phyloP scores from a whole-genome alignment of 257 asterid species.

The Plantago ovata region DNA sequence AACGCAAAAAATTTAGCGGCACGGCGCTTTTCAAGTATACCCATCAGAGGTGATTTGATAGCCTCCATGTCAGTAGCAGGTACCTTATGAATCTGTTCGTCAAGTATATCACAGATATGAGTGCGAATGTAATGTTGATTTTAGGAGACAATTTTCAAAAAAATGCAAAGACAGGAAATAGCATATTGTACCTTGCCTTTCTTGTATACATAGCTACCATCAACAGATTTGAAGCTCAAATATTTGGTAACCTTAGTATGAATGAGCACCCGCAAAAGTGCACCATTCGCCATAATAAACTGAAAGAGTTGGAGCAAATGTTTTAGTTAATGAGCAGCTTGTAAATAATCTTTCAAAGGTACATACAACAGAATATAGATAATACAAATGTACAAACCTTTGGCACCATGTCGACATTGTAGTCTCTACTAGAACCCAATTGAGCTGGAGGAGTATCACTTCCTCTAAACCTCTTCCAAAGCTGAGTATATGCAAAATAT shows the following conservation, averaged over 20 bases:
- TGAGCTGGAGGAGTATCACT: slow-evolving; percentile 78
- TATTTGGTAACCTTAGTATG: slow-evolving; percentile 94
- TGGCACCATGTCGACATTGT: slow-evolving; percentile 95
- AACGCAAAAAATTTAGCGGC: slow-evolving; percentile 91
- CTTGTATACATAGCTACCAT: slow-evolving; percentile 90
- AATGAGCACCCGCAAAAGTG: slow-evolving; percentile 86
- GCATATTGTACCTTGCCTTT: slow-evolving; percentile 64
- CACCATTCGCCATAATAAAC: slow-evolving; percentile 99
- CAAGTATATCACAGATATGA: slow-evolving; percentile 13
- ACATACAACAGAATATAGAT: slow-evolving; percentile 9
- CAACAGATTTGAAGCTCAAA: slow-evolving; percentile 90
- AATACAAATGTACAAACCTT: slow-evolving; percentile 48
- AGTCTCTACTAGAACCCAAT: slow-evolving; percentile 91
- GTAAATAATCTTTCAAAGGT: background rate
- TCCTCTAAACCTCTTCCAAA: slow-evolving; percentile 93
- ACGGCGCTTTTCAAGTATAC: slow-evolving; percentile 94
- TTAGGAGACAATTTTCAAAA: background rate
- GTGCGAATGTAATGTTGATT: background rate
- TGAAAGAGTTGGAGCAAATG: slow-evolving; percentile 27
- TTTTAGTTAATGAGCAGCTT: slow-evolving; percentile 14
- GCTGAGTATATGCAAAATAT: slow-evolving; percentile 26
- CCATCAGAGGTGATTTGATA: slow-evolving; percentile 96
- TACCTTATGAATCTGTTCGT: slow-evolving; percentile 83
- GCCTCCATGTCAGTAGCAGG: slow-evolving; percentile 97
- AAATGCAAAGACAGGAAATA: background rate